phyloP scores from a whole-genome alignment of 2,329 filamentous ascomycete species.

The Alternaria sp. region DNA sequence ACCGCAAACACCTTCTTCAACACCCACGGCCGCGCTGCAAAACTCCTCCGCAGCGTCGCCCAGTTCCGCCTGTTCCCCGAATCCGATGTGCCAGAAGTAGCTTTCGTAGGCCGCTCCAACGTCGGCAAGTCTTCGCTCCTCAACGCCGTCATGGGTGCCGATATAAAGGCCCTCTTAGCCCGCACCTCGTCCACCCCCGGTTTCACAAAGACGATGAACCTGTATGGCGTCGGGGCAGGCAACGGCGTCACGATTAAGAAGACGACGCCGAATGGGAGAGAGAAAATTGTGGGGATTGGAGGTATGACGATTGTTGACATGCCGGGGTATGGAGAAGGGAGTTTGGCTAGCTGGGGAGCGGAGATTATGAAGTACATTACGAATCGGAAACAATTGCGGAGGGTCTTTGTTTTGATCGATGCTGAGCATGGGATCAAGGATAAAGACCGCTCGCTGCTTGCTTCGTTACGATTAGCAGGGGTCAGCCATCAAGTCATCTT shows the following conservation, averaged over 20 bases:
- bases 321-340: slow-evolving; percentile 74
- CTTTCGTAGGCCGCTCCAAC: slow-evolving; percentile 74
- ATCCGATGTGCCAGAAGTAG: slow-evolving; percentile 66
- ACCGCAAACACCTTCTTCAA: slow-evolving; percentile 58
- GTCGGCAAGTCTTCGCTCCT: slow-evolving; percentile 74
- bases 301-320: slow-evolving; percentile 72
- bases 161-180: slow-evolving; percentile 56
- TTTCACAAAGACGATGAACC: slow-evolving; percentile 71
- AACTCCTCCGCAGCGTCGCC: slow-evolving; percentile 67
- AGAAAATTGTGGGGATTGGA: slow-evolving; percentile 49
- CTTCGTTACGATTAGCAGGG: slow-evolving; percentile 63
- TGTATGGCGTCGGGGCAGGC: slow-evolving; percentile 65
- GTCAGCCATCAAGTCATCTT: slow-evolving; percentile 72
- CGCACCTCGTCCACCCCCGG: slow-evolving; percentile 67
- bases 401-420: slow-evolving; percentile 72
- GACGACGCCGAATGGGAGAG: slow-evolving; percentile 29
- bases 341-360: slow-evolving; percentile 68
- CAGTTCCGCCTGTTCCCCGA: slow-evolving; percentile 69
- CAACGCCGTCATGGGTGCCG: slow-evolving; percentile 64
- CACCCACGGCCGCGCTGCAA: slow-evolving; percentile 50
- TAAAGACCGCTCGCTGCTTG: slow-evolving; percentile 67
- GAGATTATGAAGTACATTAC: slow-evolving; percentile 75
- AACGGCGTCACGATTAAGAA: slow-evolving; percentile 35
- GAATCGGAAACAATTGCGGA: slow-evolving; percentile 67
- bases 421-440: slow-evolving; percentile 69